A percentile compares a stretch with the other conserved stretches of the same genome.
Evolutionary conservation across 352 stramenopile genomes (phyloP).

Genomic region (Peronosclerospora sorghi): DNA sequence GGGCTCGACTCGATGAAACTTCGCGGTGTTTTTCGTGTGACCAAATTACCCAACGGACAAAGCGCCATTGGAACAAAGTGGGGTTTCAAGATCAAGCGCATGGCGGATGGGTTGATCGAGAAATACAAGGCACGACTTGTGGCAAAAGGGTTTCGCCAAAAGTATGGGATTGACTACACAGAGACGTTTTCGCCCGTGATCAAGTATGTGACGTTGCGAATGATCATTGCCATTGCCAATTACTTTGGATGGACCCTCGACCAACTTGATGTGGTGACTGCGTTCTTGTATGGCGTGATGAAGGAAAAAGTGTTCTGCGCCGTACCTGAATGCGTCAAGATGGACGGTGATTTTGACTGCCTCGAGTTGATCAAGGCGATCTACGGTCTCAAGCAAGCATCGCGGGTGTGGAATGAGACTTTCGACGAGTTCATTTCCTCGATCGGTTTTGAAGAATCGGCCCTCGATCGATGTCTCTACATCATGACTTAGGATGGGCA

Average conservation of each 20-base stretch:
- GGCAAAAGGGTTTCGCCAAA: slow-evolving; percentile 11
- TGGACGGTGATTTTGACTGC: not conserved
- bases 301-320: slow-evolving; percentile 3
- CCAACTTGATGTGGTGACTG: slow-evolving; percentile 3
- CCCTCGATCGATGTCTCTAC: slow-evolving; percentile 2
- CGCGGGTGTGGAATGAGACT: slow-evolving; percentile 4
- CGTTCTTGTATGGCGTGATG: slow-evolving; percentile 1
- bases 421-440: not conserved
- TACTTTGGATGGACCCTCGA: not conserved
- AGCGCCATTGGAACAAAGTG: slow-evolving; percentile 13
- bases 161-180: slow-evolving; percentile 20
- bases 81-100: slow-evolving; percentile 28
- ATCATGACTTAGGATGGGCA: slow-evolving; percentile 5
- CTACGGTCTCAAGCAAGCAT: slow-evolving; percentile 2
- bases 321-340: not conserved
- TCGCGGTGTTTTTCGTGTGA: slow-evolving; percentile 1
- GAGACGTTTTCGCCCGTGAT: not conserved
- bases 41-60: slow-evolving; percentile 2
- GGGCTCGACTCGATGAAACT: slow-evolving; percentile 2
- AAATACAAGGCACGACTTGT: slow-evolving; percentile 10
- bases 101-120: slow-evolving; percentile 24
- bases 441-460: no score
- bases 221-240: not conserved
- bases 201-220: not conserved
- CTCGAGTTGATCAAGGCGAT: slow-evolving; percentile 1